phyloP scores from a whole-genome alignment of 2,329 filamentous ascomycete genomes.

The Sarocladium brachiariae region DNA sequence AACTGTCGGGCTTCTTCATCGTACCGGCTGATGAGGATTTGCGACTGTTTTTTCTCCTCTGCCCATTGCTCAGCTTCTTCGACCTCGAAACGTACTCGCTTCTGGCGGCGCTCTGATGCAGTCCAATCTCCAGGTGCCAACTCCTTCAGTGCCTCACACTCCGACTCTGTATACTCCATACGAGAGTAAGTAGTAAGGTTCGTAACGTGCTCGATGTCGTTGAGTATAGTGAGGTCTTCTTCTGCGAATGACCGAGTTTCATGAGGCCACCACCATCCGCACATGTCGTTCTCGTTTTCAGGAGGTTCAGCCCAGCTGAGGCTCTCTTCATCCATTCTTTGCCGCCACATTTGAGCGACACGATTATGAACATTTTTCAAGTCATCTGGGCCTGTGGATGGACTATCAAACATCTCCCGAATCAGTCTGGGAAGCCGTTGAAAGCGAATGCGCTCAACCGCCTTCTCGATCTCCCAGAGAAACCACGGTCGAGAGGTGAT shows the following conservation, averaged over 20 bases:
- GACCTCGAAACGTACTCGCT: background rate
- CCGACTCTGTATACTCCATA: background rate
- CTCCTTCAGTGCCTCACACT: background rate
- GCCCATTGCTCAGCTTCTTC: background rate
- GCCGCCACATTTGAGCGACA: background rate
- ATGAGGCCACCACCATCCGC: background rate
- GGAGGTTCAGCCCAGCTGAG: background rate
- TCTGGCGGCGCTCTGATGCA: background rate
- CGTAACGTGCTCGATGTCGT: background rate
- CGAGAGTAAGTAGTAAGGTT: background rate
- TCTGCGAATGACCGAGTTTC: background rate
- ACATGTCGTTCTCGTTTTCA: background rate
- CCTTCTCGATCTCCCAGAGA: background rate
- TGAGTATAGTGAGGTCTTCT: background rate
- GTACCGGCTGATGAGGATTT: background rate
- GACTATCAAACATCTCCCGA: background rate
- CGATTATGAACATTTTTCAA: background rate
- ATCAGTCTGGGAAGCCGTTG: background rate
- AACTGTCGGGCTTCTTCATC: background rate
- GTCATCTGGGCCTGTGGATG: background rate
- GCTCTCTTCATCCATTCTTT: background rate
- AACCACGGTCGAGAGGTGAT: background rate
- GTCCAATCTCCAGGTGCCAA: background rate
- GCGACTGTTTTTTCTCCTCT: background rate
- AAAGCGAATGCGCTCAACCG: background rate